Conservation (phyloP, 2,329 filamentous ascomycete species). For the Trichophyton verrucosum region DNA sequence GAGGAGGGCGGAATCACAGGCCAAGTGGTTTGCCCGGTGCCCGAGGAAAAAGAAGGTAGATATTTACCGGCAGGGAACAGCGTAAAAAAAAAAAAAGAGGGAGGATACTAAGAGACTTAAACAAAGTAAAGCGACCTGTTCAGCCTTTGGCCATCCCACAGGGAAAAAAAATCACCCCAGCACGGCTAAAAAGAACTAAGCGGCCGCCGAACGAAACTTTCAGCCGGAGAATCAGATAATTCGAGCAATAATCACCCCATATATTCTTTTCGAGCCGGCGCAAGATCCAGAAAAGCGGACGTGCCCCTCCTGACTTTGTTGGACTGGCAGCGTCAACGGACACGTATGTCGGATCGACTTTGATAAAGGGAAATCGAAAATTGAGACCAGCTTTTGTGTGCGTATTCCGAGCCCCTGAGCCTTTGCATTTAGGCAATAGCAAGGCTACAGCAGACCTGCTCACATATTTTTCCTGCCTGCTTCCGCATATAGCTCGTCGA, state of each 20-base stretch:
- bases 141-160: background rate
- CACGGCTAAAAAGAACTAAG: background rate
- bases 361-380: background rate
- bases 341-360: background rate
- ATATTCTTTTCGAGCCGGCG: background rate
- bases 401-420: background rate
- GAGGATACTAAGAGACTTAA: background rate
- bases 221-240: slow-evolving; percentile 1
- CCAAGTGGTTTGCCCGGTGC: background rate
- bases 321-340: background rate
- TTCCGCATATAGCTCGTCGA: background rate
- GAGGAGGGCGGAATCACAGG: background rate
- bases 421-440: background rate
- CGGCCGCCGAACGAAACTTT: background rate
- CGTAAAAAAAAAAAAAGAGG: background rate
- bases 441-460: background rate
- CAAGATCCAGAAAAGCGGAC: background rate
- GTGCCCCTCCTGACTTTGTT: background rate
- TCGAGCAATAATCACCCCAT: background rate
- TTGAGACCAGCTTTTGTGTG: background rate
- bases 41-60: background rate
- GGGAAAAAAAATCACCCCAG: background rate
- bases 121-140: background rate
- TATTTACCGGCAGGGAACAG: too few species aligned
- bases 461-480: background rate